Evolutionary conservation across 1,139 yeast genomes (phyloP).

Genomic region (Magnusiomyces sp.): DNA sequence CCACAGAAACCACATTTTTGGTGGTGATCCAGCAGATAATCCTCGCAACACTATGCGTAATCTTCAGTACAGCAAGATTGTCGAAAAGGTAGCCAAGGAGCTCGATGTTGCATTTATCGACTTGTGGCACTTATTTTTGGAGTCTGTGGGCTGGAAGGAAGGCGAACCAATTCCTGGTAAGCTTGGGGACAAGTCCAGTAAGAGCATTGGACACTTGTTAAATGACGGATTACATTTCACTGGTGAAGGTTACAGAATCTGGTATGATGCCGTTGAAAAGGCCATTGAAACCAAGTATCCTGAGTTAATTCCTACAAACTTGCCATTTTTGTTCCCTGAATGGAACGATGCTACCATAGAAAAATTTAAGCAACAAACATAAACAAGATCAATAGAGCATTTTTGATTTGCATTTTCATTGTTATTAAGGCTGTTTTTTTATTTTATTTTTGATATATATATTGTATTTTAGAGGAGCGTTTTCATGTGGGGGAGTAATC

Average conservation of each 20-base stretch:
- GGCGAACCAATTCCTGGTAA: conserved; percentile 20
- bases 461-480: too few species aligned
- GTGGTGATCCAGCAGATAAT: conserved; percentile 19
- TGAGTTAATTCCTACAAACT: conserved; percentile 32
- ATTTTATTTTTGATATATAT: too few species aligned
- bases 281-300: conserved; percentile 38
- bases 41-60: conserved; percentile 38
- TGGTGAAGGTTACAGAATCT: conserved; percentile 46
- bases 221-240: conserved; percentile 65
- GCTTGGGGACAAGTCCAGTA: conserved; percentile 17
- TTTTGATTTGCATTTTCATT: too few species aligned
- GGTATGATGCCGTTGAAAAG: conserved; percentile 34
- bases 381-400: neutral
- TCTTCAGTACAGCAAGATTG: conserved; percentile 43
- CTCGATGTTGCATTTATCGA: conserved; percentile 45
- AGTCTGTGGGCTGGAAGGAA: conserved; percentile 22
- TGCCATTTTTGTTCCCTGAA: conserved; percentile 36
- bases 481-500: too few species aligned
- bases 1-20: conserved; percentile 15
- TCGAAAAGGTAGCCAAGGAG: conserved; percentile 39
- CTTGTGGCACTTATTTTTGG: conserved; percentile 40
- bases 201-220: conserved; percentile 27
- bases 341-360: neutral
- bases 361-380: neutral
- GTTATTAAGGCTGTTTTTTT: too few species aligned